Percentiles rank a stretch among this genome's conserved stretches.
These are phyloP conservation scores for Ocimum tenuiflorum DNA, from an alignment of 257 asterid genomes.

Conservation along the genomic window DNA sequence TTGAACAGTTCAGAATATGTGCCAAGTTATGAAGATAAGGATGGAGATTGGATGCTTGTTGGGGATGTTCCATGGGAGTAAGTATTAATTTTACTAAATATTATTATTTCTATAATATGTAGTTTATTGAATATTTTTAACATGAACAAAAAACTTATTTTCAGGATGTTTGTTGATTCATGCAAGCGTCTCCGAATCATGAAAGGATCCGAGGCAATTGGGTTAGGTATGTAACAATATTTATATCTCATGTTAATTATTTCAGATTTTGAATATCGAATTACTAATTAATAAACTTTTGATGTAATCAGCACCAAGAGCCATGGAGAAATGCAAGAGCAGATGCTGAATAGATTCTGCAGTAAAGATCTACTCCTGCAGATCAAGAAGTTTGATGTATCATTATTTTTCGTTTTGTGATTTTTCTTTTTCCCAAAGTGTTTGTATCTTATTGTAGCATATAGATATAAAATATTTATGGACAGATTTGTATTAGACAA, in stretches of 20 bases:
- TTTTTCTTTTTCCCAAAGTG: slow-evolving; percentile 15
- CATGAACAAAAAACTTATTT: not conserved
- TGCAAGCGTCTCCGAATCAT: slow-evolving; percentile 54
- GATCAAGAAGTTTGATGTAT: slow-evolving; percentile 13
- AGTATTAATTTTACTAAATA: no score
- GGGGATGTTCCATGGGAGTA: slow-evolving; percentile 50
- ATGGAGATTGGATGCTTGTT: slow-evolving; percentile 45
- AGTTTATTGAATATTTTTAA: no score
- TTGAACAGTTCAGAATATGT: slow-evolving; percentile 34
- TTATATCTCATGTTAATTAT: not conserved
- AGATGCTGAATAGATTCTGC: slow-evolving; percentile 26
- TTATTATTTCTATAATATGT: no score
- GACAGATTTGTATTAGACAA: slow-evolving; percentile 47
- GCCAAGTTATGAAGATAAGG: slow-evolving; percentile 39
- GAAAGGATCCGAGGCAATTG: slow-evolving; percentile 56
- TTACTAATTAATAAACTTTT: not conserved
- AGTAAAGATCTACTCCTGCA: not conserved
- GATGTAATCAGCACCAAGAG: slow-evolving; percentile 56
- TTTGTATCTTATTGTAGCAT: slow-evolving; percentile 38
- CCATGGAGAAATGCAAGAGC: slow-evolving; percentile 85
- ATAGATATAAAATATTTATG: slow-evolving; percentile 23
- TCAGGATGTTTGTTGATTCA: slow-evolving; percentile 52
- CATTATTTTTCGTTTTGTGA: slow-evolving; percentile 10
- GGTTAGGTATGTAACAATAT: slow-evolving; percentile 30
- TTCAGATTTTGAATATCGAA: not conserved